Conservation (phyloP, 176 grass and related monocot species). For the Rhynchospora tenuis region DNA sequence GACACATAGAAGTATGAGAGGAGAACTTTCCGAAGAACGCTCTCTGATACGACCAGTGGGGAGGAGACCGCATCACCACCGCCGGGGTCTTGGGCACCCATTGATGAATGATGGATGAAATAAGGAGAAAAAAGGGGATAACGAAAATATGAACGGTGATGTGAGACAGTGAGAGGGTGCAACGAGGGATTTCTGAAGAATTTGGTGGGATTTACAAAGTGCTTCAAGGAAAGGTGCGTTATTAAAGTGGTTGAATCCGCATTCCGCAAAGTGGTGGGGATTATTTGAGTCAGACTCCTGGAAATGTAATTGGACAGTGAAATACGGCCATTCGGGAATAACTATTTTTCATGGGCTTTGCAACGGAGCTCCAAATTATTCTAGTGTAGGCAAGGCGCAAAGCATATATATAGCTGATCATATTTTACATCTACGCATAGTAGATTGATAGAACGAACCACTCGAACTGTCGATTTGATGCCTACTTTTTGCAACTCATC, state of each 20-base stretch:
- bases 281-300: not conserved
- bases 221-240: not conserved
- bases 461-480: too few relatives aligned
- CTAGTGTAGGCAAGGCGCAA: too few relatives aligned
- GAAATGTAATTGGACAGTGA: not conserved
- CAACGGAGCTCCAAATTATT: not conserved
- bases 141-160: not conserved
- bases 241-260: not conserved
- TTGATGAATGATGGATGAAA: not conserved
- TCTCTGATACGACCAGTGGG: not conserved
- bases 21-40: conserved; percentile 34
- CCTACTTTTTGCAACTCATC: too few relatives aligned
- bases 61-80: not conserved
- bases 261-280: conserved; percentile 12
- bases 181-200: not conserved
- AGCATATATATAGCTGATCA: too few relatives aligned
- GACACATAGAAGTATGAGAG: conserved; percentile 38
- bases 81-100: not conserved
- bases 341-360: not conserved
- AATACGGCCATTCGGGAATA: not conserved
- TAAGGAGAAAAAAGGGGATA: not conserved
- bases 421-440: too few relatives aligned
- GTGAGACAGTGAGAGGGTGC: not conserved
- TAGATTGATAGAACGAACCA: too few relatives aligned
- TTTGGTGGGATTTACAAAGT: not conserved